These are phyloP conservation scores for Mycena crocata DNA, from an alignment of 768 basidiomycete genomes.

Conservation along the genomic window DNA sequence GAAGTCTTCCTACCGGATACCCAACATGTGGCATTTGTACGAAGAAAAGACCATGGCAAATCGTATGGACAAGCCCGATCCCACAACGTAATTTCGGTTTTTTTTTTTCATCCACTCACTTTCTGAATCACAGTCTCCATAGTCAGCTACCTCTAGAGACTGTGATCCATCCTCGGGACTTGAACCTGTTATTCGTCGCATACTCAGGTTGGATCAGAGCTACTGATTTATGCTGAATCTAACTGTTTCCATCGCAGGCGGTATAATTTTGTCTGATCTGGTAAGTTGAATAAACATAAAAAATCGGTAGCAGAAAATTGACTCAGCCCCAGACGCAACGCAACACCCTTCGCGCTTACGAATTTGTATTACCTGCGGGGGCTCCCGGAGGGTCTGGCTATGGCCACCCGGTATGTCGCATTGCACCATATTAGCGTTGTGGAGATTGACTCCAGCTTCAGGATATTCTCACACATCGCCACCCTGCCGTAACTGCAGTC, in stretches of 20 bases:
- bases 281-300: slow-evolving; percentile 50
- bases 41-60: slow-evolving; percentile 64
- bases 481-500: slow-evolving; percentile 75
- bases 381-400: slow-evolving; percentile 84
- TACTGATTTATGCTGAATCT: background rate
- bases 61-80: slow-evolving; percentile 48
- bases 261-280: slow-evolving; percentile 69
- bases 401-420: slow-evolving; percentile 57
- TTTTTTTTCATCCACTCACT: background rate
- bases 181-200: slow-evolving; percentile 79
- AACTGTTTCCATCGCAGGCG: slow-evolving; percentile 56
- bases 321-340: slow-evolving; percentile 54
- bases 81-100: slow-evolving; percentile 48
- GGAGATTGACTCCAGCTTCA: slow-evolving; percentile 37
- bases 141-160: slow-evolving; percentile 70
- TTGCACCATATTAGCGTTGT: background rate
- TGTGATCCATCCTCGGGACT: slow-evolving; percentile 75
- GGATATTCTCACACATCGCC: slow-evolving; percentile 78
- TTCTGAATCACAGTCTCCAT: slow-evolving; percentile 27
- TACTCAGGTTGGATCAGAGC: slow-evolving; percentile 67
- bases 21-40: slow-evolving; percentile 82
- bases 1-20: slow-evolving; percentile 74
- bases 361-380: slow-evolving; percentile 79
- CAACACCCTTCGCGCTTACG: slow-evolving; percentile 69
- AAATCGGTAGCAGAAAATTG: background rate